phyloP scores from a whole-genome alignment of 805 yeast species.

The Huiozyma naganishii region DNA sequence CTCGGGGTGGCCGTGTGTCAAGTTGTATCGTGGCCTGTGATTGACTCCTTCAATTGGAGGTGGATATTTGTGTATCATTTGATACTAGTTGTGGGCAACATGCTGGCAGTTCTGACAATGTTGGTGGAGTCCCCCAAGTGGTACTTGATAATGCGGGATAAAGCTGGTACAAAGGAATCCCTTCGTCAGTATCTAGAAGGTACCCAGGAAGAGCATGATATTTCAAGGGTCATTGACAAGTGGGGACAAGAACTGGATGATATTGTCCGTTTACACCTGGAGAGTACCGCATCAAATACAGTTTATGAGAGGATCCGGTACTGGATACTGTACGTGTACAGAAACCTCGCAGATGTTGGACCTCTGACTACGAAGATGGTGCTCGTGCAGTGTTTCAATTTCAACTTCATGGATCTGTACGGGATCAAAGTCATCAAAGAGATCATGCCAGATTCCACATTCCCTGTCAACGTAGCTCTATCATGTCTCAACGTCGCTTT shows the following conservation, averaged over 20 bases:
- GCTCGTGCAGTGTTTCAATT: background rate
- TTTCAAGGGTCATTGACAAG: background rate
- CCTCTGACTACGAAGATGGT: background rate
- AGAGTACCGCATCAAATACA: background rate
- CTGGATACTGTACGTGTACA: too few species aligned
- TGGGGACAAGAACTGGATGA: slow-evolving; percentile 1
- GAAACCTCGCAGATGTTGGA: too few species aligned
- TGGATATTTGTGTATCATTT: slow-evolving; percentile 1
- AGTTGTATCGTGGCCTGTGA: slow-evolving; percentile 35
- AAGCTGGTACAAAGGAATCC: slow-evolving; percentile 6
- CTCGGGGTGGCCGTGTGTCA: slow-evolving; percentile 70
- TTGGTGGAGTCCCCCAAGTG: slow-evolving; percentile 4
- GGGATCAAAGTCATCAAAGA: background rate
- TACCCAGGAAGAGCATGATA: background rate
- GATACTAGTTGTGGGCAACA: background rate
- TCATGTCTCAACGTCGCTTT: too few species aligned
- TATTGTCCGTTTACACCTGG: background rate
- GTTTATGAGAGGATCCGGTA: too few species aligned
- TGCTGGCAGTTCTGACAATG: background rate
- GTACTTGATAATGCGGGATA: slow-evolving; percentile 10
- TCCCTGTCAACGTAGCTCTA: too few species aligned
- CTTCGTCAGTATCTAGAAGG: background rate
- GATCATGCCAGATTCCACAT: background rate
- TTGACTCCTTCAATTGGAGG: slow-evolving; percentile 5
- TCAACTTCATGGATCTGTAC: slow-evolving; percentile 1